Base-by-base conservation (phyloP, 73 alveolate species). In the Paramecium biaurelia region DNA sequence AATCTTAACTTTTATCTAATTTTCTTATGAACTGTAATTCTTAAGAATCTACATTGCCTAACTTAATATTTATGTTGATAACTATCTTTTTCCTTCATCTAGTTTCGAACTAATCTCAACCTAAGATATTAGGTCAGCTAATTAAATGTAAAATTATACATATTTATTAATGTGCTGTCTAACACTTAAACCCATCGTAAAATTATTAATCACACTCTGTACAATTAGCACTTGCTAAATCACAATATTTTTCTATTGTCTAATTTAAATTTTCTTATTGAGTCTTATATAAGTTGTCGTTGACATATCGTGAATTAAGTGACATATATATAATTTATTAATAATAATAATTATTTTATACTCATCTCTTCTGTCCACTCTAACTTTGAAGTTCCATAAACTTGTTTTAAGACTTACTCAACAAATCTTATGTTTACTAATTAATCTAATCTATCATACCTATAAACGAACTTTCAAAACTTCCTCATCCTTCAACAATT, bases 221-320 rank as follows among this genome's bases (percentile, higher is more conserved):
- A n/a, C 95, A 92, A 68, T 93, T 89, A 86, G 85, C 96, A 70
- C 96, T 93, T 72, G 96, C 98, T 53, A 18, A 53, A 53, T 53
- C 34, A 5, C 68, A 53, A 53, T 53, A 53, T 53, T 53, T 12
- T 53, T 7, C 11, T 18, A 53, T 53, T 1, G 12, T 53, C 68
- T 53, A 53, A 53, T 53, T 53, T 53, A 53, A 53, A 53, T 53
- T 20, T 53, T 53, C 68, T 18, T 53, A 21, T 18, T 53, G 30
- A 18, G 34, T 53, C 68, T 53, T 53, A 18, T 18, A 53, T 20
- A 53, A 5, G 68, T 34, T 53, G 9, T 53, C 12, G 68, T n/a
- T n/a, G 68, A 53, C 68, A 53, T 53, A 53, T 53, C 68, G 68
- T 21, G 68, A 53, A 53, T 53, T 53, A 3, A 53, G 68, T 53